phyloP scores from a whole-genome alignment of 2,329 filamentous ascomycete genomes.

The Sordariomycetes sp. region DNA sequence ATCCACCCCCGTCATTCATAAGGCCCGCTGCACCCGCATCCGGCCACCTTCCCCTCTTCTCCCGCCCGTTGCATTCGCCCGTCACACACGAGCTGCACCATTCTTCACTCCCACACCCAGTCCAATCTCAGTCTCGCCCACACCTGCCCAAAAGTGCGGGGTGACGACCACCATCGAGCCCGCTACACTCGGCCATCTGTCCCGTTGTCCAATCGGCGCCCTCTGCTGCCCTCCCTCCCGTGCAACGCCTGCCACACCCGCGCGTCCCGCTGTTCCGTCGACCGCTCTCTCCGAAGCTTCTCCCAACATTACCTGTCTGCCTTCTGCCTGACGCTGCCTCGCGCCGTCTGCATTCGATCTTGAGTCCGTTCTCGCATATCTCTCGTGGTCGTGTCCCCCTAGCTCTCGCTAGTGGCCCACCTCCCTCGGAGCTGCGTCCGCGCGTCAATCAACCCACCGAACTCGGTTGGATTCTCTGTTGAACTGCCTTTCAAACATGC shows the following conservation, averaged over 20 bases:
- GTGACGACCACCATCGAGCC: conserved; percentile 9
- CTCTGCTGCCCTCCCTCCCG: conserved; percentile 14
- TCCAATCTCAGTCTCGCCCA: neutral
- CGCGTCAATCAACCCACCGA: neutral
- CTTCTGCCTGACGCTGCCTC: neutral
- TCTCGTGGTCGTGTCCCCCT: conserved; percentile 2
- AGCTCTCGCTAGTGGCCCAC: conserved; percentile 1
- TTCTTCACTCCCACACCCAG: neutral
- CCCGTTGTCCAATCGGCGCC: conserved; percentile 15
- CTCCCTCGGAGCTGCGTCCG: neutral
- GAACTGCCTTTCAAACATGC: neutral
- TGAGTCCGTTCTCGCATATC: neutral
- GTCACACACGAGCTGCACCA: neutral
- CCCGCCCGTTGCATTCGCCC: neutral
- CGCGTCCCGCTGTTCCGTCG: neutral
- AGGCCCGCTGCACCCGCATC: neutral
- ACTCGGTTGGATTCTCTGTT: too few species aligned
- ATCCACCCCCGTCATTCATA: neutral
- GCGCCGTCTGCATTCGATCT: neutral
- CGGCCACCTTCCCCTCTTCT: neutral
- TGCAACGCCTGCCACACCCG: neutral
- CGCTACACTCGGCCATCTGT: conserved; percentile 2
- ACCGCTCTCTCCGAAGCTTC: conserved; percentile 1
- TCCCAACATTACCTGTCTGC: neutral
- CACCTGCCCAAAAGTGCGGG: conserved; percentile 7